Evolutionary conservation across 1,139 yeast species (phyloP).

Genomic region (Diutina ranongensis): DNA sequence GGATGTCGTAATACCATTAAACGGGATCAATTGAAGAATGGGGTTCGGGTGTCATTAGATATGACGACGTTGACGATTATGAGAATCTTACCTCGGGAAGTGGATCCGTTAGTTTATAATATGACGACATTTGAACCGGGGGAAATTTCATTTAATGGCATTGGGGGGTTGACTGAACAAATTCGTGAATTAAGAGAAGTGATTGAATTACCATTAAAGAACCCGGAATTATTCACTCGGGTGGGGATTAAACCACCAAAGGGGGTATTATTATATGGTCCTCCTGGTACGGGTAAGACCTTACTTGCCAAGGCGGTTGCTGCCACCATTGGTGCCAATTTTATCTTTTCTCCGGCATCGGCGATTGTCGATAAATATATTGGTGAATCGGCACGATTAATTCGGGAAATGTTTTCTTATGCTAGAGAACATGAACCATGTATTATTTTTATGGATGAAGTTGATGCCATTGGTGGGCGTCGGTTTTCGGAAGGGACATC

Average conservation of each 20-base stretch:
- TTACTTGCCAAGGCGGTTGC: constrained; percentile 96
- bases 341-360: constrained; percentile 94
- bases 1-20: constrained; percentile 93
- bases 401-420: constrained; percentile 97
- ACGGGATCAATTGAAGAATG: constrained; percentile 75
- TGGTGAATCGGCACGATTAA: constrained; percentile 94
- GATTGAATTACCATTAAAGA: constrained; percentile 91
- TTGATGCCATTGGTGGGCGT: constrained; percentile 98
- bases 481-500: constrained; percentile 98
- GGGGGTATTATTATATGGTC: constrained; percentile 94
- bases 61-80: constrained; percentile 97
- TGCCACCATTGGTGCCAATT: constrained; percentile 96
- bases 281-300: constrained; percentile 99
- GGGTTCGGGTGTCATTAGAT: constrained; percentile 92
- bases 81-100: constrained; percentile 96
- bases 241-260: constrained; percentile 98
- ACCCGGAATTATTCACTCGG: constrained; percentile 90
- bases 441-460: constrained; percentile 97
- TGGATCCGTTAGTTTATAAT: constrained; percentile 94
- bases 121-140: constrained; percentile 98
- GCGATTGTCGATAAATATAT: constrained; percentile 98
- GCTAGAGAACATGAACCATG: constrained; percentile 99
- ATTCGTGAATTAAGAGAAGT: constrained; percentile 95
- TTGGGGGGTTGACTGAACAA: constrained; percentile 95
- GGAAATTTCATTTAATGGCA: constrained; percentile 85